phyloP scores from a whole-genome alignment of 306 rosid species.

The Fragaria nilgerrensis region DNA sequence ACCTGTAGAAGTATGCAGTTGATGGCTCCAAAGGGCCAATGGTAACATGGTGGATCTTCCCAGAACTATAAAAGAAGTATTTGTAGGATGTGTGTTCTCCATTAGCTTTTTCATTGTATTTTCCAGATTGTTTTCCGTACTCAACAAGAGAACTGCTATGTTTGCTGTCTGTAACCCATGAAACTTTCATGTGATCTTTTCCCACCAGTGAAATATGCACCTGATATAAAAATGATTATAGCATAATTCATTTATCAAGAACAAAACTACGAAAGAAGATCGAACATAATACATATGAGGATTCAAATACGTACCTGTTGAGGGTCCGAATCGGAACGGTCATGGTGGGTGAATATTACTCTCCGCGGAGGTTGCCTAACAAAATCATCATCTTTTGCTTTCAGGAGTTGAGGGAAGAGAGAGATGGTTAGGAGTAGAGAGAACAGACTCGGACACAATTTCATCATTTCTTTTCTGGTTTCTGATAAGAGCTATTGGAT shows the following conservation, averaged over 20 bases:
- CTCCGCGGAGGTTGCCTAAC: conserved; percentile 29
- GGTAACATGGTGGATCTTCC: conserved; percentile 41
- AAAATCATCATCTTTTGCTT: conserved; percentile 24
- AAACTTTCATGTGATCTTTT: conserved; percentile 53
- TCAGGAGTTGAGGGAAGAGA: conserved; percentile 6
- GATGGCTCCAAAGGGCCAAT: conserved; percentile 40
- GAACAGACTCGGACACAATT: neutral
- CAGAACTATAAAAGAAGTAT: conserved; percentile 37
- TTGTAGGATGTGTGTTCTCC: conserved; percentile 35
- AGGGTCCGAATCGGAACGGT: conserved; percentile 34
- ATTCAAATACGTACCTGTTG: conserved; percentile 23
- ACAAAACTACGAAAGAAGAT: neutral
- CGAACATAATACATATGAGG: neutral
- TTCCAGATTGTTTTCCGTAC: conserved; percentile 35
- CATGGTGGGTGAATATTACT: conserved; percentile 14
- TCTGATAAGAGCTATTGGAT: neutral
- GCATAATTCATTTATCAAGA: neutral
- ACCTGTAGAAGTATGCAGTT: conserved; percentile 38
- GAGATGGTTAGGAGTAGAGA: conserved; percentile 17
- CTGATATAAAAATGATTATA: conserved; percentile 14
- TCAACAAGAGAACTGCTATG: conserved; percentile 30
- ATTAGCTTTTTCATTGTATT: conserved; percentile 20
- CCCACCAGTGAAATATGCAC: conserved; percentile 77
- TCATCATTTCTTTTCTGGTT: neutral
- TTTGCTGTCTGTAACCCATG: conserved; percentile 62